These are phyloP conservation scores for Colletotrichum endophyticum DNA, from an alignment of 2,329 filamentous ascomycete genomes.

Conservation along the genomic window DNA sequence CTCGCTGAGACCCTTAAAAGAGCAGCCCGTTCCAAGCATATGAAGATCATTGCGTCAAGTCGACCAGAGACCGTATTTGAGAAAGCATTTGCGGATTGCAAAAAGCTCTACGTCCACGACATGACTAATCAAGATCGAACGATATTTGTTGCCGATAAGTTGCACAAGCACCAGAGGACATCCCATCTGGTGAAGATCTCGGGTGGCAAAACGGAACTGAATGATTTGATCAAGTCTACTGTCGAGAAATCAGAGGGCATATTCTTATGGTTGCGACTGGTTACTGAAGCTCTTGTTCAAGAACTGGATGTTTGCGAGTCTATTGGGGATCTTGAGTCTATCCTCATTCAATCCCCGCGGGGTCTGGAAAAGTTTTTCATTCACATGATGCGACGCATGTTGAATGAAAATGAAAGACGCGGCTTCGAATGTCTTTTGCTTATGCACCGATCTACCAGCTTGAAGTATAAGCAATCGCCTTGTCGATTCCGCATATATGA, in stretches of 20 bases:
- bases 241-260: not conserved
- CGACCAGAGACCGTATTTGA: not conserved
- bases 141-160: not conserved
- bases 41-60: not conserved
- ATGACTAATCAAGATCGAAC: not conserved
- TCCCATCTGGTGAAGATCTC: rapidly evolving
- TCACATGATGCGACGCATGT: not conserved
- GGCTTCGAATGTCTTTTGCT: not conserved
- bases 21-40: not conserved
- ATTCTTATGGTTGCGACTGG: not conserved
- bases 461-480: not conserved
- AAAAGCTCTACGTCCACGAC: not conserved
- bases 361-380: not conserved
- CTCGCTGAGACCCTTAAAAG: not conserved
- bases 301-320: not conserved
- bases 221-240: not conserved
- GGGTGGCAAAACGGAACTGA: rapidly evolving
- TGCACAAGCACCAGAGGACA: not conserved
- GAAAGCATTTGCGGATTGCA: not conserved
- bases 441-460: rapidly evolving
- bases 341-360: not conserved
- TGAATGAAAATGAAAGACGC: not conserved
- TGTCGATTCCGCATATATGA: no score
- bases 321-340: not conserved
- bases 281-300: not conserved